phyloP scores from a whole-genome alignment of 1,139 yeast species.

The Saccharomyces hybrid region DNA sequence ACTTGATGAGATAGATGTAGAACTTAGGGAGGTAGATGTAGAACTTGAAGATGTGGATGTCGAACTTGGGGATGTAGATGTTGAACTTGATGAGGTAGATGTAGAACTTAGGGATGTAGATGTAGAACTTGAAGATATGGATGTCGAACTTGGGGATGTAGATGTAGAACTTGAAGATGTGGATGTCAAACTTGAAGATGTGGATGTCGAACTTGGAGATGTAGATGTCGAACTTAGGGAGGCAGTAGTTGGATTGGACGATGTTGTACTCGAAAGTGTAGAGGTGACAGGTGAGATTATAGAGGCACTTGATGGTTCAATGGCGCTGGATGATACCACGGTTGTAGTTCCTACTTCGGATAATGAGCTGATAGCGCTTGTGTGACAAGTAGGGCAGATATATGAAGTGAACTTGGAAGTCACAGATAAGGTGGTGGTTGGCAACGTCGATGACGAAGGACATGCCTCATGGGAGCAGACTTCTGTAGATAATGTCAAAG shows the following conservation, averaged over 20 bases:
- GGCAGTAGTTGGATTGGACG: background rate
- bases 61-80: background rate
- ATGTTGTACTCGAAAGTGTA: background rate
- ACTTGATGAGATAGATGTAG: background rate
- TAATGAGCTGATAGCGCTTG: background rate
- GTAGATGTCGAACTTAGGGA: conserved; percentile 1
- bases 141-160: background rate
- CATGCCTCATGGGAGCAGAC: conserved; percentile 86
- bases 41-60: background rate
- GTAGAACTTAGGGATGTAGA: background rate
- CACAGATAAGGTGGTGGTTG: conserved; percentile 5
- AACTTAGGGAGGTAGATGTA: background rate
- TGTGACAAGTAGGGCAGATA: conserved; percentile 3
- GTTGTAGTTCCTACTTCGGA: background rate
- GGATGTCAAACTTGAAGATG: background rate
- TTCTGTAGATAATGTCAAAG: conserved; percentile 53
- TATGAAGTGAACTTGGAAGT: conserved; percentile 2
- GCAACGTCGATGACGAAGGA: conserved; percentile 69
- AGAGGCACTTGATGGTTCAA: background rate
- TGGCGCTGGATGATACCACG: background rate
- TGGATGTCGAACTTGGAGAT: background rate
- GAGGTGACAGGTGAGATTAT: background rate
- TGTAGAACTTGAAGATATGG: background rate
- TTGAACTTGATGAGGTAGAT: background rate
- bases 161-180: background rate